Evolutionary conservation across 1,284 basidiomycete genomes (phyloP).

Genomic region (Caloboletus inedulis): DNA sequence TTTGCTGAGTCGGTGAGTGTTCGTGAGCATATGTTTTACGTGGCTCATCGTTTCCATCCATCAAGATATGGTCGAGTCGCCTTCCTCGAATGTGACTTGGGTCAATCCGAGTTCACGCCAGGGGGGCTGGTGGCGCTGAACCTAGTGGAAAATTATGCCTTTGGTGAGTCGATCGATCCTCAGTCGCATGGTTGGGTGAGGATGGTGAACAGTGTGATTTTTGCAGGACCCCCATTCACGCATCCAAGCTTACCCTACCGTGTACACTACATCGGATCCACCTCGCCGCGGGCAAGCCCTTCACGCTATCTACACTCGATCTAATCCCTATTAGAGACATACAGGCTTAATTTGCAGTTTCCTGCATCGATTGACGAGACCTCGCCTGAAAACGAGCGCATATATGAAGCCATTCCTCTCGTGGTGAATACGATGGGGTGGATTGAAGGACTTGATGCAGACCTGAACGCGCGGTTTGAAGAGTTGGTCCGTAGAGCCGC

Average conservation of each 20-base stretch:
- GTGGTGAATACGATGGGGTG: slow-evolving; percentile 97
- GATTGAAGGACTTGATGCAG: slow-evolving; percentile 90
- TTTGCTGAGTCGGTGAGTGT: slow-evolving; percentile 54
- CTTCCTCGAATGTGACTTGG: slow-evolving; percentile 89
- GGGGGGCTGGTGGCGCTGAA: slow-evolving; percentile 83
- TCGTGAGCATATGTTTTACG: background rate
- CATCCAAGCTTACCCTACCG: slow-evolving; percentile 69
- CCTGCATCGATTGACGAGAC: slow-evolving; percentile 32
- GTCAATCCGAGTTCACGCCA: slow-evolving; percentile 92
- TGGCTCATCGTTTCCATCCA: background rate
- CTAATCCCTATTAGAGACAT: slow-evolving; percentile 66
- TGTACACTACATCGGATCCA: slow-evolving; percentile 84
- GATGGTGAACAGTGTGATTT: background rate
- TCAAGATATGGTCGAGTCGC: slow-evolving; percentile 72
- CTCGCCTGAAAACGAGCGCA: slow-evolving; percentile 36
- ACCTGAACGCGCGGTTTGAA: slow-evolving; percentile 73
- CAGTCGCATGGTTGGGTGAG: background rate
- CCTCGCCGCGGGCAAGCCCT: slow-evolving; percentile 77
- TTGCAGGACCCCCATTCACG: slow-evolving; percentile 78
- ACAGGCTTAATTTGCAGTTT: slow-evolving; percentile 67
- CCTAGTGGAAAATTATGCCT: slow-evolving; percentile 61
- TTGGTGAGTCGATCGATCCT: slow-evolving; percentile 51
- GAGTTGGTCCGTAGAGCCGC: slow-evolving; percentile 34
- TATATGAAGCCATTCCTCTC: slow-evolving; percentile 68
- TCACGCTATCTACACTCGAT: slow-evolving; percentile 76